phyloP scores from a whole-genome alignment of 345 rosid species.

The Fremontodendron californicum region DNA sequence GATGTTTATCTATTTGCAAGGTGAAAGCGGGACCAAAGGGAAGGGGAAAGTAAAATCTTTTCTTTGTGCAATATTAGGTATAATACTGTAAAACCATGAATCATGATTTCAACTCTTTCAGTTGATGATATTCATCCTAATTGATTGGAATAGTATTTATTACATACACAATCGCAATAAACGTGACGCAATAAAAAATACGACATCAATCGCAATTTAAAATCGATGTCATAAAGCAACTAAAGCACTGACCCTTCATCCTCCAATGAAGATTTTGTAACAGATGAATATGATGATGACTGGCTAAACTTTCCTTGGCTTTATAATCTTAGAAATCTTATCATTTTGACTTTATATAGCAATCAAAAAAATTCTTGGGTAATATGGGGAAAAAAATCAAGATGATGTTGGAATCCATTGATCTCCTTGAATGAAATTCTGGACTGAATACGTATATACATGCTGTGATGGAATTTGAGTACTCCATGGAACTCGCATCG shows the following conservation, averaged over 20 bases:
- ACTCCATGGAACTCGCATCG: slow-evolving; percentile 73
- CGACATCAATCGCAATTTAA: too few relatives aligned
- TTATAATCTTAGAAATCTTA: not conserved
- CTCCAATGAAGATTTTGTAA: not conserved
- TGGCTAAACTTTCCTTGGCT: not conserved
- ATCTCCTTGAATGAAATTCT: slow-evolving; percentile 82
- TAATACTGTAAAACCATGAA: too few relatives aligned
- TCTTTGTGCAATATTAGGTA: not conserved
- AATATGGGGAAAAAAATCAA: slow-evolving; percentile 3
- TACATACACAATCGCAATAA: too few relatives aligned
- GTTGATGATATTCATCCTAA: too few relatives aligned
- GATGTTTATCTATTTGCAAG: not conserved
- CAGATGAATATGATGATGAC: not conserved
- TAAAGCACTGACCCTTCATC: not conserved
- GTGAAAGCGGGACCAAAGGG: not conserved
- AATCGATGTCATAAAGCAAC: too few relatives aligned
- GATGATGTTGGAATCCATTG: slow-evolving; percentile 53
- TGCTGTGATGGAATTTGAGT: slow-evolving; percentile 55
- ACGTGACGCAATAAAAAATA: too few relatives aligned
- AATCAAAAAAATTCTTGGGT: not conserved
- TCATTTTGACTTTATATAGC: not conserved
- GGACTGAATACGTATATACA: slow-evolving; percentile 46
- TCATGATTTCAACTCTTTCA: too few relatives aligned
- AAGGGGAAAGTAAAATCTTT: not conserved
- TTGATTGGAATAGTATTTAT: not conserved